phyloP scores from a whole-genome alignment of 768 basidiomycete species.

The Lactarius psammicola region DNA sequence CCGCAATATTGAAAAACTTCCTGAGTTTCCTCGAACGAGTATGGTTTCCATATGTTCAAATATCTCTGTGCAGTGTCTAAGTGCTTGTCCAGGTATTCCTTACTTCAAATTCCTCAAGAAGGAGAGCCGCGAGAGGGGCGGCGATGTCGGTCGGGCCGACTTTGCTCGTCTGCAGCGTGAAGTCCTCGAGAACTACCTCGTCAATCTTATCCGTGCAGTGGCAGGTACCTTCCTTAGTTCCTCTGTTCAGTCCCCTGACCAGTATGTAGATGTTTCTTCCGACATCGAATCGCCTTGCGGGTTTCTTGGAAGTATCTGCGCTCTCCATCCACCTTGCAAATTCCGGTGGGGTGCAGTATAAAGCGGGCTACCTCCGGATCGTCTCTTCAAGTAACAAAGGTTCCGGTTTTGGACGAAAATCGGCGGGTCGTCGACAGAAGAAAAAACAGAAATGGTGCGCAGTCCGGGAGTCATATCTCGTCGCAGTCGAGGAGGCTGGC shows the following conservation, averaged over 20 bases:
- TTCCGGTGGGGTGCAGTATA: conserved; percentile 83
- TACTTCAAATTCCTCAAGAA: conserved; percentile 85
- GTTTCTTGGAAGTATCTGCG: conserved; percentile 90
- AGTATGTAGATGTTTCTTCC: conserved; percentile 87
- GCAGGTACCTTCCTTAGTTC: conserved; percentile 45
- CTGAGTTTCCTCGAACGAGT: conserved; percentile 90
- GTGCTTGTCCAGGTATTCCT: conserved; percentile 58
- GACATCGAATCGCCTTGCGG: conserved; percentile 81
- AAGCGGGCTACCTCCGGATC: conserved; percentile 79
- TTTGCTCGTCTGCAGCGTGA: conserved; percentile 83
- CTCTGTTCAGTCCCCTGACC: conserved; percentile 5
- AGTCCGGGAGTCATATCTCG: conserved; percentile 88
- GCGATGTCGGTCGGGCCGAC: conserved; percentile 59
- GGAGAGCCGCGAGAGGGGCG: conserved; percentile 51
- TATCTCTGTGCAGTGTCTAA: neutral
- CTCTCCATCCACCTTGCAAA: conserved; percentile 78
- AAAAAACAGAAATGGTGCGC: conserved; percentile 85
- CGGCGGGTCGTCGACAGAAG: conserved; percentile 54
- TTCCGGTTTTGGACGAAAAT: conserved; percentile 63
- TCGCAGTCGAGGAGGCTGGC: conserved; percentile 82
- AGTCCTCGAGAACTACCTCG: conserved; percentile 82
- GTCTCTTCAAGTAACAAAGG: conserved; percentile 52
- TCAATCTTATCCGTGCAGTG: conserved; percentile 84
- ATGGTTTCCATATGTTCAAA: conserved; percentile 13
- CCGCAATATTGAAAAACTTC: conserved; percentile 70